Evolutionary conservation across 2,329 filamentous ascomycete species (phyloP).

Genomic region (Teratosphaeria nubilosa): DNA sequence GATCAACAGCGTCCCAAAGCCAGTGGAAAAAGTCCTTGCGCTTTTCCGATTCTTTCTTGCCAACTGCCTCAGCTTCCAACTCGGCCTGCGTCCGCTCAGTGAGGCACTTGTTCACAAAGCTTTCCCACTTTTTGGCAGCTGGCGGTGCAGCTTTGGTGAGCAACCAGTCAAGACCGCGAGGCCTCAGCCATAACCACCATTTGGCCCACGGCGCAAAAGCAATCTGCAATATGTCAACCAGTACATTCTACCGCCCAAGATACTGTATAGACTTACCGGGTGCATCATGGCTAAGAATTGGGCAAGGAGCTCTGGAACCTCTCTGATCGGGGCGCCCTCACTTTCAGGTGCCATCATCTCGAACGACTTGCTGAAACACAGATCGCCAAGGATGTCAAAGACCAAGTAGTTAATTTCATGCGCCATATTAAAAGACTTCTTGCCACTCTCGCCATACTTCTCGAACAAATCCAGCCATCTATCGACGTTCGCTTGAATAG

Average conservation of each 20-base stretch:
- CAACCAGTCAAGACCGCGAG: not conserved
- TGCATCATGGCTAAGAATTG: conserved; percentile 18
- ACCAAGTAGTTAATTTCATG: conserved; percentile 32
- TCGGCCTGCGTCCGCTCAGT: not conserved
- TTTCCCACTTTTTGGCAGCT: not conserved
- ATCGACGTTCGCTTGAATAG: conserved; percentile 10
- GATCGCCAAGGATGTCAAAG: conserved; percentile 39
- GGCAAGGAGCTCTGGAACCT: conserved; percentile 33
- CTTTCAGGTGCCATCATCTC: conserved; percentile 15
- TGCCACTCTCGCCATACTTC: not conserved
- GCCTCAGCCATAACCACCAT: conserved; percentile 1
- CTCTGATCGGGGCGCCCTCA: conserved; percentile 32
- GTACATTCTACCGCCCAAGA: conserved; percentile 2
- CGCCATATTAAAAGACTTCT: conserved; percentile 32
- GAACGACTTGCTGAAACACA: conserved; percentile 20
- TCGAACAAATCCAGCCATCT: conserved; percentile 4
- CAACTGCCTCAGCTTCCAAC: conserved; percentile 7
- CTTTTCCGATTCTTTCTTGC: not conserved
- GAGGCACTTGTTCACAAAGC: not conserved
- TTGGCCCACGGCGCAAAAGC: conserved; percentile 9
- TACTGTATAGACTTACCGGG: conserved; percentile 14
- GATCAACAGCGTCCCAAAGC: conserved; percentile 19
- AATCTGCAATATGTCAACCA: conserved; percentile 10
- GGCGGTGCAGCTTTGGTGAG: not conserved
- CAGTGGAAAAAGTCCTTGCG: conserved; percentile 13